Percentiles rank a stretch among this genome's conserved stretches.
phyloP scores from a whole-genome alignment of 257 asterid genomes.

The Asclepias syriaca region DNA sequence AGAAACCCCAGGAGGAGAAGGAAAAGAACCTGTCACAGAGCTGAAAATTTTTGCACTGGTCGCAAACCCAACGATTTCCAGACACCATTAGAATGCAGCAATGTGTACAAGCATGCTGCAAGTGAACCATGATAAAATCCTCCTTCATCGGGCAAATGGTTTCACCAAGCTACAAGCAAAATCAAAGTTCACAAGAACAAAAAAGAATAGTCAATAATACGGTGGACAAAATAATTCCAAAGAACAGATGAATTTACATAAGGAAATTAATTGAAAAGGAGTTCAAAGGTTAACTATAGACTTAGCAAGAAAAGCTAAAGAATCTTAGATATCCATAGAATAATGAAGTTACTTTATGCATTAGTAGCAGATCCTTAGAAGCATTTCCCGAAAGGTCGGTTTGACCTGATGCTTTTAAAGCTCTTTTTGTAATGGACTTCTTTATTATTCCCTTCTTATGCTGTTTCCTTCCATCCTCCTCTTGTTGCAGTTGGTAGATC shows the following conservation, averaged over 20 bases:
- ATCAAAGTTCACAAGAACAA: constrained; percentile 12
- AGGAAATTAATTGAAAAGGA: not conserved
- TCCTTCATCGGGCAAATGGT: constrained; percentile 93
- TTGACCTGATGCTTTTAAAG: constrained; percentile 94
- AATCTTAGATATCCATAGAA: not conserved
- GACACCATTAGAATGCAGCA: constrained; percentile 87
- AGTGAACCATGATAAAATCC: constrained; percentile 98
- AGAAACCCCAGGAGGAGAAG: constrained; percentile 6
- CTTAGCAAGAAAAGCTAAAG: not conserved
- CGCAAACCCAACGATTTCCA: constrained; percentile 90
- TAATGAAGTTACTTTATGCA: constrained; percentile 66
- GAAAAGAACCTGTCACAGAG: constrained; percentile 66
- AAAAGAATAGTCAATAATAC: constrained; percentile 1
- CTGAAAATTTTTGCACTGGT: constrained; percentile 77
- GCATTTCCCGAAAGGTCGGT: constrained; percentile 91
- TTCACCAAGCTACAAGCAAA: constrained; percentile 81
- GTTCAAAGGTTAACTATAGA: not conserved
- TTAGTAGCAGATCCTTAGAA: constrained; percentile 78
- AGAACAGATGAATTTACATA: not conserved
- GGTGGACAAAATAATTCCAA: not conserved
- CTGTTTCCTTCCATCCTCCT: constrained; percentile 81
- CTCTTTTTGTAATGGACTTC: constrained; percentile 79
- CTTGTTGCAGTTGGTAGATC: constrained; percentile 82
- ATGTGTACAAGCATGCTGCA: constrained; percentile 83
- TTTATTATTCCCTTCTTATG: constrained; percentile 64